These are phyloP conservation scores for Rubia peregrina DNA, from an alignment of 305 asterid genomes.

Conservation along the genomic window DNA sequence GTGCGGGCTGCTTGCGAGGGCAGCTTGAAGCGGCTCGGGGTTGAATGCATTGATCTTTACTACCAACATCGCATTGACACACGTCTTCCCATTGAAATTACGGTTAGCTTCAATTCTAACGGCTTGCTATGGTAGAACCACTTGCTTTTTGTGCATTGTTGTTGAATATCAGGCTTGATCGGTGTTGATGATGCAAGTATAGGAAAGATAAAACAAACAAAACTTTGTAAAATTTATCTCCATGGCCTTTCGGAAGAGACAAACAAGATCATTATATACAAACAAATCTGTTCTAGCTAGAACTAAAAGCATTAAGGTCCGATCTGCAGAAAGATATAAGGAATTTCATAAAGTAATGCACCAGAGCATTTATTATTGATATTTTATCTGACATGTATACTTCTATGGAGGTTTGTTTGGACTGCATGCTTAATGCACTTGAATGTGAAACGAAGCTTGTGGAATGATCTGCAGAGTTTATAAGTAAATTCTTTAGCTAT, in stretches of 20 bases:
- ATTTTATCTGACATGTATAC: not conserved
- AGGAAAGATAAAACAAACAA: not conserved
- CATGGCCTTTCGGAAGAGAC: not conserved
- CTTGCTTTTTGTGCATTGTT: not conserved
- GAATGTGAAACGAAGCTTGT: not conserved
- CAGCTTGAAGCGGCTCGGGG: constrained; percentile 34
- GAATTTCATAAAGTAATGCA: not conserved
- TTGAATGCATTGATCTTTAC: constrained; percentile 33
- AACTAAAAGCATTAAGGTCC: not conserved
- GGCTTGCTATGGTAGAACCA: no score
- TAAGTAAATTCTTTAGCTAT: not conserved
- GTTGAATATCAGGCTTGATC: not conserved
- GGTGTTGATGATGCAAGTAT: not conserved
- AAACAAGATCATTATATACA: not conserved
- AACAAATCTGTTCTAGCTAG: no score
- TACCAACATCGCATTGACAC: constrained; percentile 30
- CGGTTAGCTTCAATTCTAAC: constrained; percentile 21
- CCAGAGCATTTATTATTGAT: not conserved
- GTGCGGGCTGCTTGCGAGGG: constrained; percentile 32
- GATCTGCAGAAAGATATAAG: not conserved
- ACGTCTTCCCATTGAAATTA: constrained; percentile 32
- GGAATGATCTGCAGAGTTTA: not conserved
- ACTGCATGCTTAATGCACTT: not conserved
- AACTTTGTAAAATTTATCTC: not conserved
- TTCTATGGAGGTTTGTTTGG: not conserved